phyloP scores from a whole-genome alignment of 805 yeast species.

The Clavispora fructus region DNA sequence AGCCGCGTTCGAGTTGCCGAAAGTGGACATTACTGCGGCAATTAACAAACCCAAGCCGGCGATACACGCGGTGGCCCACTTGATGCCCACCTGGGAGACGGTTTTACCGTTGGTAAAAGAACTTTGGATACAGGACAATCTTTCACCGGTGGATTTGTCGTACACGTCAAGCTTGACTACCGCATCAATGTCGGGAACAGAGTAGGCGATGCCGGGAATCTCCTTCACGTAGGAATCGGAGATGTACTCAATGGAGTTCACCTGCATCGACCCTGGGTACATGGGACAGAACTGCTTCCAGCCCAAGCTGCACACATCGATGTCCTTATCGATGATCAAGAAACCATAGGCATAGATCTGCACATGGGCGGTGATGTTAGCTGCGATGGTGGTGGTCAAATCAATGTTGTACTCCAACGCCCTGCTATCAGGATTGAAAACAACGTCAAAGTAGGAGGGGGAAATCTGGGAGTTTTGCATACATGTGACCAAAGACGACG shows the following conservation, averaged over 20 bases:
- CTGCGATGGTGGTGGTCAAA: slow-evolving; percentile 62
- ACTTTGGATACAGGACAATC: slow-evolving; percentile 71
- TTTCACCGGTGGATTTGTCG: slow-evolving; percentile 36
- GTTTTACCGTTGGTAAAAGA: slow-evolving; percentile 73
- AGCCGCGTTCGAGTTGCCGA: slow-evolving; percentile 86
- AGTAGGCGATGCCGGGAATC: slow-evolving; percentile 82
- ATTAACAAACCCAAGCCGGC: slow-evolving; percentile 83
- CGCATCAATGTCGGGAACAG: slow-evolving; percentile 85
- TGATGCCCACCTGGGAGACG: slow-evolving; percentile 61
- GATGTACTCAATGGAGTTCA: slow-evolving; percentile 64
- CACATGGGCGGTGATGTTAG: slow-evolving; percentile 62
- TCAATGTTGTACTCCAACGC: slow-evolving; percentile 66
- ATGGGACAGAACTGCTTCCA: slow-evolving; percentile 92
- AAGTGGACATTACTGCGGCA: slow-evolving; percentile 76
- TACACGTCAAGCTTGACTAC: slow-evolving; percentile 52
- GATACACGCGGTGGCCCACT: slow-evolving; percentile 91
- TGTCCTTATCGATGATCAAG: slow-evolving; percentile 48
- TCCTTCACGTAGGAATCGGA: slow-evolving; percentile 41
- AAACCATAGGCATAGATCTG: slow-evolving; percentile 86
- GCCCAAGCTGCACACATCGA: slow-evolving; percentile 61
- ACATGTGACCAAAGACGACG: slow-evolving; percentile 82
- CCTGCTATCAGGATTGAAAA: slow-evolving; percentile 65
- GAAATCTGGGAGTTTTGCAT: slow-evolving; percentile 70
- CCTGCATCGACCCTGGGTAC: slow-evolving; percentile 73
- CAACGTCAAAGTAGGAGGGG: slow-evolving; percentile 70